These are phyloP conservation scores for Wickerhamomyces tratensis DNA, from an alignment of 805 yeast species.

Conservation along the genomic window DNA sequence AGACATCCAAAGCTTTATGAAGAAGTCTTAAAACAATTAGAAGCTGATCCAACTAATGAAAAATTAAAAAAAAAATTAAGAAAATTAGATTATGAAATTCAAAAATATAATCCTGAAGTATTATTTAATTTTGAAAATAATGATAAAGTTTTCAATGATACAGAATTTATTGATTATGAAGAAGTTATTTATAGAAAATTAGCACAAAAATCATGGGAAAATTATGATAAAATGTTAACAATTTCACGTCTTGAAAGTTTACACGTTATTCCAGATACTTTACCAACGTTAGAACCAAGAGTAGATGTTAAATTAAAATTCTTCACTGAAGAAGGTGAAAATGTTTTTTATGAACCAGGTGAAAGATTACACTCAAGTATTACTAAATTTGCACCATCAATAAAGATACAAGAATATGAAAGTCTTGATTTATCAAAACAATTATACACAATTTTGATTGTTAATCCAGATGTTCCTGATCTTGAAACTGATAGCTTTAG, in stretches of 20 bases:
- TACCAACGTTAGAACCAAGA: conserved; percentile 79
- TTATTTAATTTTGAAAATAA: conserved; percentile 48
- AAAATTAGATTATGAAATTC: conserved; percentile 47
- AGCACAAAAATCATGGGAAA: conserved; percentile 64
- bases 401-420: conserved; percentile 68
- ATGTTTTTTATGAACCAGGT: conserved; percentile 77
- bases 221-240: conserved; percentile 57
- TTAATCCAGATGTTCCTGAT: conserved; percentile 91
- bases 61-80: conserved; percentile 11
- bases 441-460: conserved; percentile 67
- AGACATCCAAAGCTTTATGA: conserved; percentile 30
- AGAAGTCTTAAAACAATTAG: conserved; percentile 21
- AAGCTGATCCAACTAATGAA: background rate
- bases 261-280: conserved; percentile 83
- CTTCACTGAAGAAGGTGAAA: conserved; percentile 54
- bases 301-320: conserved; percentile 71
- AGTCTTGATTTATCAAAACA: conserved; percentile 28
- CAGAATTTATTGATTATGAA: conserved; percentile 47
- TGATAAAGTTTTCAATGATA: conserved; percentile 26
- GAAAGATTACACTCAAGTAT: conserved; percentile 59
- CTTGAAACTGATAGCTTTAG: conserved; percentile 53
- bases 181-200: conserved; percentile 75
- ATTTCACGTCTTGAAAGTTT: conserved; percentile 91
- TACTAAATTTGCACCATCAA: conserved; percentile 66
- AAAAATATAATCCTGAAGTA: conserved; percentile 77